Evolutionary conservation across 495 filamentous ascomycete genomes (phyloP).

Genomic region (Aspergillus baeticus): DNA sequence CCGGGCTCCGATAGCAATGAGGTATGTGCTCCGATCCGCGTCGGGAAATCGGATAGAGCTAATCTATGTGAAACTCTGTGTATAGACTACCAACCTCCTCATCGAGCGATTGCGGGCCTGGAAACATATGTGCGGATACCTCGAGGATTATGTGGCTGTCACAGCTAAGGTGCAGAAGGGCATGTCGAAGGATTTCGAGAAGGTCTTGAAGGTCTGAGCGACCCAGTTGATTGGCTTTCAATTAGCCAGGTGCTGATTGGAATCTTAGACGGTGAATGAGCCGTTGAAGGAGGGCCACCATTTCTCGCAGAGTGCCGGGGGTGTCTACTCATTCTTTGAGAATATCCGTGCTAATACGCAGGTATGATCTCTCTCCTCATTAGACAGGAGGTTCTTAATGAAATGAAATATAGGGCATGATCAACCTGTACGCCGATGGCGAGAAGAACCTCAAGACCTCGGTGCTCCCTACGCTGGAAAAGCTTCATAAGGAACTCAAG

Average conservation of each 20-base stretch:
- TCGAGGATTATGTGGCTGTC: constrained; percentile 83
- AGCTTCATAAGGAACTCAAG: constrained; percentile 94
- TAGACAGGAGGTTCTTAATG: neutral
- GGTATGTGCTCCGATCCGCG: constrained; percentile 35
- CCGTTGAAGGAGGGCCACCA: constrained; percentile 86
- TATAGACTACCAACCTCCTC: constrained; percentile 71
- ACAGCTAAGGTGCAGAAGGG: constrained; percentile 82
- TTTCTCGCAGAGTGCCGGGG: constrained; percentile 83
- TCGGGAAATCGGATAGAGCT: constrained; percentile 4
- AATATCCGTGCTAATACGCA: constrained; percentile 90
- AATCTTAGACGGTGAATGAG: constrained; percentile 69
- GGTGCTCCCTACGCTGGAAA: constrained; percentile 83
- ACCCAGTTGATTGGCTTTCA: neutral
- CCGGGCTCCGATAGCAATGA: constrained; percentile 77
- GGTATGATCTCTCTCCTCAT: constrained; percentile 35
- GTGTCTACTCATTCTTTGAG: constrained; percentile 85
- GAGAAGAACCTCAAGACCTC: constrained; percentile 81
- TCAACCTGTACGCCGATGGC: constrained; percentile 82
- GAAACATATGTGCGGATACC: constrained; percentile 89
- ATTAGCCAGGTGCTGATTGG: neutral
- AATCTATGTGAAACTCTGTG: constrained; percentile 4
- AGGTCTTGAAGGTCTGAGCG: constrained; percentile 73
- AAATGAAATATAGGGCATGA: constrained; percentile 55
- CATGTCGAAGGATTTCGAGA: constrained; percentile 93
- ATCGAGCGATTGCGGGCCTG: constrained; percentile 85